Evolutionary conservation across 768 basidiomycete species (phyloP), one percentile per base, ranked within the genome.

Genomic region (Brasilioporus rufonigricans): DNA sequence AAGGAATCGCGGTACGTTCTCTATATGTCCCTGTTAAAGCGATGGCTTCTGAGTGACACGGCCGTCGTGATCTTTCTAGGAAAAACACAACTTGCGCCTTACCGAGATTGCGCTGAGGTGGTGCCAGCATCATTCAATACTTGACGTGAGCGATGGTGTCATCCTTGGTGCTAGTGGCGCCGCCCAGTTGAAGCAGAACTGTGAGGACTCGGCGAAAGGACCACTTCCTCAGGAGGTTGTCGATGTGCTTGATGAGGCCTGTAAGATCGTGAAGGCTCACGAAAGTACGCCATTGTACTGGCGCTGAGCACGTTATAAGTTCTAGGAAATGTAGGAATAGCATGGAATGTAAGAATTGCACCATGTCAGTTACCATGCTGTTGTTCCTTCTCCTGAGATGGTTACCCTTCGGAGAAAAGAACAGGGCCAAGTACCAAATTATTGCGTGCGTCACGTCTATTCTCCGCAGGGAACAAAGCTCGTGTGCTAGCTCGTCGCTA

Each of bases 31-130:
- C 12, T 8, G 10, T 33, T 5, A 4, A 33, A 13, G 33, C 14
- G 33, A 33, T 33, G 3, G 33, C 33, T 33, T 33, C 33, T 33
- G 12, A 33, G 14, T 13, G 12, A 33, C 14, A 33, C 14, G 33
- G 3, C 12, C 33, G 12, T 33, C 33, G 14, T 35, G 26, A 12
- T 43, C 32, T 14, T 39, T 26, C 23, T 33, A 61, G 60, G 52
- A 75, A 33, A 77, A 75, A 46, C 71, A 83, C 55, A 57, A 67
- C 40, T 63, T 86, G 4, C 75, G 77, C 0, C 68, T 83, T 52
- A 73, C 77, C 3, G 82, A 85, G 66, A 74, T 83, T 4, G 81
- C 83, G 1, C 68, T 84, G 44, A 74, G 84, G n/a, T 86, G 84
- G 84, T 72, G 79, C 48, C 79, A 83, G 49, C 77, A 85, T 53